phyloP scores from a whole-genome alignment of 371 early-diverging fungal species.

The Mucor racemosus region DNA sequence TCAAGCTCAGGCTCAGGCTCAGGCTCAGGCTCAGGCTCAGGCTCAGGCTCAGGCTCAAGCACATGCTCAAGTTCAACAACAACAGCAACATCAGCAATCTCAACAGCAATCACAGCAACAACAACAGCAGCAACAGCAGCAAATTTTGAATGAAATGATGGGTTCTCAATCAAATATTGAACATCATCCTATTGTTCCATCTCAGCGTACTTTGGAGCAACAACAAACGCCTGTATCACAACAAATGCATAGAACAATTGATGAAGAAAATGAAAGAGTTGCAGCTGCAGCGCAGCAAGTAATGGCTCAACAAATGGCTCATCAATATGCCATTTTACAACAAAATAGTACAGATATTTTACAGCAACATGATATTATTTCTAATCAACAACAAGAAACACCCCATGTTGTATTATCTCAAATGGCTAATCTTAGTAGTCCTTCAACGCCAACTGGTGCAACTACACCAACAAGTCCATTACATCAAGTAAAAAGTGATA shows the following conservation, averaged over 20 bases:
- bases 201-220: constrained; percentile 17
- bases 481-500: constrained; percentile 26
- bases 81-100: too few relatives aligned
- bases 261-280: constrained; percentile 24
- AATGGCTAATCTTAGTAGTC: constrained; percentile 9
- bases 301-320: constrained; percentile 36
- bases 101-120: not conserved
- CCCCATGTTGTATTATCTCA: constrained; percentile 34
- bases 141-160: constrained; percentile 18
- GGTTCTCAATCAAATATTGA: constrained; percentile 14
- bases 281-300: constrained; percentile 31
- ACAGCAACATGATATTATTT: not conserved
- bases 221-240: not conserved
- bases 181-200: constrained; percentile 32
- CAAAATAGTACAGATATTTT: constrained; percentile 12
- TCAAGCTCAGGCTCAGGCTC: constrained; percentile 12
- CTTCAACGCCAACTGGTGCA: constrained; percentile 7
- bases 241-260: constrained; percentile 8
- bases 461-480: constrained; percentile 2
- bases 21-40: constrained; percentile 19
- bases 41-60: constrained; percentile 8
- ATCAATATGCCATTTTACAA: constrained; percentile 26
- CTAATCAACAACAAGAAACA: constrained; percentile 7
- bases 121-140: constrained; percentile 5
- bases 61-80: constrained; percentile 14